These are phyloP conservation scores for Mycosarcoma mackinlayi DNA, from an alignment of 1,284 basidiomycete genomes.

Conservation along the genomic window DNA sequence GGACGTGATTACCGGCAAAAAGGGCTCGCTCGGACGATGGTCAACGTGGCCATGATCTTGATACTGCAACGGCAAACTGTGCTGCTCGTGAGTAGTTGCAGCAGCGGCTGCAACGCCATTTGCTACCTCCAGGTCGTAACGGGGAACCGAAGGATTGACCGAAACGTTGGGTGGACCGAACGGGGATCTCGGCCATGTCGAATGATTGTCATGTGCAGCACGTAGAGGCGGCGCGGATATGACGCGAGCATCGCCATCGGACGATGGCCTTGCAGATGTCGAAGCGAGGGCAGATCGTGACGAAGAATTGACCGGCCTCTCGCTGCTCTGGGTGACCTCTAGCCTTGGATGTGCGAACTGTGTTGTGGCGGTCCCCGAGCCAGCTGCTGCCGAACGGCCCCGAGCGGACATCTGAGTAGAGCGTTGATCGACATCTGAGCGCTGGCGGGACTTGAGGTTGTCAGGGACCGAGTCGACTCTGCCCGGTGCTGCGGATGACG, in stretches of 20 bases:
- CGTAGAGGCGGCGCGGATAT: slow-evolving; percentile 1
- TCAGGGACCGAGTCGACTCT: not conserved
- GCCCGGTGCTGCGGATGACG: slow-evolving; percentile 3
- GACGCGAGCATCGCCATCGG: not conserved
- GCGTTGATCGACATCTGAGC: not conserved
- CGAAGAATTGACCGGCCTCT: slow-evolving; percentile 1
- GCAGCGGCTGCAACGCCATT: slow-evolving; percentile 1
- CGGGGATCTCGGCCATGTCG: slow-evolving; percentile 10
- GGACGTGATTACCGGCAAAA: too few species aligned
- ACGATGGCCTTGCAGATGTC: slow-evolving; percentile 11
- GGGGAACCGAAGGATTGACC: slow-evolving; percentile 7
- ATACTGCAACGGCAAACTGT: slow-evolving; percentile 16
- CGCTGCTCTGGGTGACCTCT: not conserved
- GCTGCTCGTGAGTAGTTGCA: slow-evolving; percentile 11
- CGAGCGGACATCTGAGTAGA: not conserved
- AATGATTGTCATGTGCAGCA: slow-evolving; percentile 4
- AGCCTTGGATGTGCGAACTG: too few species aligned
- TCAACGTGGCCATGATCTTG: too few species aligned
- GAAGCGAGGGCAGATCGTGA: slow-evolving; percentile 9
- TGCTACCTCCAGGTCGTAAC: too few species aligned
- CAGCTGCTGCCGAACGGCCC: too few species aligned
- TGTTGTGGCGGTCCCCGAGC: too few species aligned
- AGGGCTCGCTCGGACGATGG: too few species aligned
- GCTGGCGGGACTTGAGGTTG: not conserved
- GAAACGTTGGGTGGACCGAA: slow-evolving; percentile 2